phyloP scores from a whole-genome alignment of 768 basidiomycete genomes.

The Termitomyces sp. region DNA sequence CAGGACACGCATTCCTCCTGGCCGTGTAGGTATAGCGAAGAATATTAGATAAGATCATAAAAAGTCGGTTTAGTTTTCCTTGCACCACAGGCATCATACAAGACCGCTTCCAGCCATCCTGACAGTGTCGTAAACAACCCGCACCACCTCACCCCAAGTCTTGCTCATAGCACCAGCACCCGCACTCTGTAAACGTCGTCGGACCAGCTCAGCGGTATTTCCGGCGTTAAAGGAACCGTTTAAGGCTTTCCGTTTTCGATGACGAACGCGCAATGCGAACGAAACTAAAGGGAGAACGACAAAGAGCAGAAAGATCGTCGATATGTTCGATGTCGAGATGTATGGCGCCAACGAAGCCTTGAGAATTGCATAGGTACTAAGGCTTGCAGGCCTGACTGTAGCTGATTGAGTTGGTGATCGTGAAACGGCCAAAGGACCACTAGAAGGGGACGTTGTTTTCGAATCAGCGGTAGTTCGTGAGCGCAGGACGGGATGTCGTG shows the following conservation, averaged over 20 bases:
- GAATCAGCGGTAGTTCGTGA: constrained; percentile 16
- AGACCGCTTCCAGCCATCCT: constrained; percentile 76
- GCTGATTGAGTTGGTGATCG: constrained; percentile 15
- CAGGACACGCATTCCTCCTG: neutral
- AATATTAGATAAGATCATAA: neutral
- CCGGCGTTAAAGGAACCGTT: constrained; percentile 15
- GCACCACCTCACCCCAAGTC: constrained; percentile 47
- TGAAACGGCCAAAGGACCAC: constrained; percentile 10
- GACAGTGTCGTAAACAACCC: constrained; percentile 59
- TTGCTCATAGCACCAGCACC: constrained; percentile 29
- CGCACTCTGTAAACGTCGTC: constrained; percentile 46
- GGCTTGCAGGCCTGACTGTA: constrained; percentile 19
- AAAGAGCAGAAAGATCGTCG: constrained; percentile 44
- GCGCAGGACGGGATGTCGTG: constrained; percentile 14
- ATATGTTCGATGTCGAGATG: constrained; percentile 41
- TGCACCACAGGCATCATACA: constrained; percentile 34
- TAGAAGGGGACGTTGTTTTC: constrained; percentile 15
- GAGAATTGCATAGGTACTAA: constrained; percentile 35
- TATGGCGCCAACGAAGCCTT: constrained; percentile 45
- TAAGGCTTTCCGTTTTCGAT: constrained; percentile 28
- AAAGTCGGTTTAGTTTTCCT: neutral
- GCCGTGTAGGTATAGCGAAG: neutral
- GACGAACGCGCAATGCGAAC: constrained; percentile 47
- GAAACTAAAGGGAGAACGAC: constrained; percentile 41
- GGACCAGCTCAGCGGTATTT: constrained; percentile 52